Percentiles rank a stretch among this genome's conserved stretches.
Evolutionary conservation across 2,329 filamentous ascomycete genomes (phyloP).

Genomic region (Colletotrichum sp.): DNA sequence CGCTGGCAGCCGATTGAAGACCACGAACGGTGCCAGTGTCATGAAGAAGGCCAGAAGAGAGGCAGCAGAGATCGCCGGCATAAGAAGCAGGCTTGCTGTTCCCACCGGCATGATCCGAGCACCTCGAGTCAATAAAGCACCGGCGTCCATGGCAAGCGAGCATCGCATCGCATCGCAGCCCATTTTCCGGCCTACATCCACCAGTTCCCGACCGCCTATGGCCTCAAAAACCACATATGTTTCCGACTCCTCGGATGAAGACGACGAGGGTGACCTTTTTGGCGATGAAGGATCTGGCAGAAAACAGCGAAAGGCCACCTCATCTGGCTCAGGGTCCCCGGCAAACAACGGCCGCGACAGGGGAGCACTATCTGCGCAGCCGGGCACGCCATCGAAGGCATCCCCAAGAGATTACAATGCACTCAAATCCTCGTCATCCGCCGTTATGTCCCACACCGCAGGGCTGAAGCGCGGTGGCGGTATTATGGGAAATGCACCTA

Average conservation of each 20-base stretch:
- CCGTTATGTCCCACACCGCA: not conserved
- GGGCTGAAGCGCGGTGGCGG: constrained; percentile 4
- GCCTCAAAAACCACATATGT: constrained; percentile 37
- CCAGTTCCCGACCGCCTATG: constrained; percentile 1
- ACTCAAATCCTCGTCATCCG: not conserved
- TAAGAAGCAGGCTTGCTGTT: constrained; percentile 24
- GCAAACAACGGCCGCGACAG: not conserved
- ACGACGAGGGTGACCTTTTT: not conserved
- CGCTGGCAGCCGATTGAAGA: constrained; percentile 56
- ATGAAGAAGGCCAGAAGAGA: constrained; percentile 62
- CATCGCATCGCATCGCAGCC: constrained; percentile 49
- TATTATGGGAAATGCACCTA: constrained; percentile 10
- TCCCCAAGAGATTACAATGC: not conserved
- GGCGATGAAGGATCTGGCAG: constrained; percentile 2
- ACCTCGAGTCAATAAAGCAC: constrained; percentile 39
- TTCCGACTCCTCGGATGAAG: constrained; percentile 37
- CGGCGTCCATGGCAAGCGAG: constrained; percentile 59
- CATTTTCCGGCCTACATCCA: constrained; percentile 27
- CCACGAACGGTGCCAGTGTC: constrained; percentile 55
- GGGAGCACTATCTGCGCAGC: not conserved
- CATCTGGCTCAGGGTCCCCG: not conserved
- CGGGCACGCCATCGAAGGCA: not conserved
- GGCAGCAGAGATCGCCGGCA: constrained; percentile 55
- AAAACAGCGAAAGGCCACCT: not conserved
- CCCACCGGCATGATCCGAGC: constrained; percentile 40